These are phyloP conservation scores for Aschersonia sp. DNA, from an alignment of 2,329 filamentous ascomycete species.

Conservation along the genomic window DNA sequence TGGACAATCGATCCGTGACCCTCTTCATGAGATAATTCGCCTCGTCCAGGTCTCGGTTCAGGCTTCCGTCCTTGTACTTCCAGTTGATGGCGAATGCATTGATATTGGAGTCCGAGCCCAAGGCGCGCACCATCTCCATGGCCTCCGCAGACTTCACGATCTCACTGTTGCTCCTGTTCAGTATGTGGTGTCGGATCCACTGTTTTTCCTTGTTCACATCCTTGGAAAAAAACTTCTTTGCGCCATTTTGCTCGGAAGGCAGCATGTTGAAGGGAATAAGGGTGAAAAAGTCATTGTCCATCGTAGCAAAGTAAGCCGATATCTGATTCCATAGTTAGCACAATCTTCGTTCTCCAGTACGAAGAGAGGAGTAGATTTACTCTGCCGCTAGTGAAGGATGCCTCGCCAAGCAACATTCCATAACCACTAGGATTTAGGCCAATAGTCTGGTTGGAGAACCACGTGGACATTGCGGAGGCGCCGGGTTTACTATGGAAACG, in stretches of 20 bases:
- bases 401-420: conserved; percentile 25
- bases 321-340: conserved; percentile 10
- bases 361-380: conserved; percentile 10
- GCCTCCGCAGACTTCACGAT: conserved; percentile 20
- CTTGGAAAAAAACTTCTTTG: conserved; percentile 8
- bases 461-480: conserved; percentile 27
- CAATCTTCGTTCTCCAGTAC: no score
- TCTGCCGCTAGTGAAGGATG: conserved; percentile 26
- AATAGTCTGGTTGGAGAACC: conserved; percentile 28
- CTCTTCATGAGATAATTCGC: conserved; percentile 32
- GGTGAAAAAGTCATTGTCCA: conserved; percentile 21
- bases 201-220: conserved; percentile 20
- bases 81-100: conserved; percentile 31
- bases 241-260: conserved; percentile 14
- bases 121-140: conserved; percentile 21
- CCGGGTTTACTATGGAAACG: conserved; percentile 24
- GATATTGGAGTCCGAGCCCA: conserved; percentile 33
- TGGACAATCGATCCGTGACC: conserved; percentile 25
- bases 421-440: conserved; percentile 25
- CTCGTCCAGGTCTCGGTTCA: conserved; percentile 29
- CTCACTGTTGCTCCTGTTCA: conserved; percentile 19
- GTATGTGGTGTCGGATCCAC: conserved; percentile 22
- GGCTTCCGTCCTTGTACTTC: conserved; percentile 17
- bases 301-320: conserved; percentile 25
- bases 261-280: conserved; percentile 28